Evolutionary conservation across 2,329 filamentous ascomycete species (phyloP).

Genomic region (Epichloe baconii): DNA sequence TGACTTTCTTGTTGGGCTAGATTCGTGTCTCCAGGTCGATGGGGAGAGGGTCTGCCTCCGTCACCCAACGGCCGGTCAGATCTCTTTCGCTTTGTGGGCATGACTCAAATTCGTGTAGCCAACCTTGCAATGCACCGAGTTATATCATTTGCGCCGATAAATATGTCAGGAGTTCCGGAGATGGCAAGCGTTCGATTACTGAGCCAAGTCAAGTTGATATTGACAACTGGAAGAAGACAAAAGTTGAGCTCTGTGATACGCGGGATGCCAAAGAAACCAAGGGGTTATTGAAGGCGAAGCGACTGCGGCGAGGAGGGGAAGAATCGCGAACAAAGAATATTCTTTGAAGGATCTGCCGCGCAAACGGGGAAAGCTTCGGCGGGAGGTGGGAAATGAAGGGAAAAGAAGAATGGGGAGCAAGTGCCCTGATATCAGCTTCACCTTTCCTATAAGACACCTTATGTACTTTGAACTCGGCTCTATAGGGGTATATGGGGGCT

Average conservation of each 20-base stretch:
- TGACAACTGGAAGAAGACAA: background rate
- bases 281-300: background rate
- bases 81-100: constrained; percentile 50
- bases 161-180: background rate
- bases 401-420: background rate
- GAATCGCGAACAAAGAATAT: background rate
- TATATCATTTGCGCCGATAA: constrained; percentile 21
- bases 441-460: background rate
- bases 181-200: background rate
- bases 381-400: background rate
- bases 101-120: constrained; percentile 19
- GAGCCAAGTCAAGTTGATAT: background rate
- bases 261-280: background rate
- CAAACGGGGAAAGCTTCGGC: background rate
- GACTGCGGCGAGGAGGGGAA: background rate
- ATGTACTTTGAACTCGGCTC: background rate
- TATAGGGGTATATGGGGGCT: background rate
- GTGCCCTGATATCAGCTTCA: background rate
- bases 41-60: constrained; percentile 43
- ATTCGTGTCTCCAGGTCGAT: constrained; percentile 44
- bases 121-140: constrained; percentile 8
- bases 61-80: constrained; percentile 37
- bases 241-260: background rate
- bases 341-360: background rate
- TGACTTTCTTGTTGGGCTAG: constrained; percentile 46